These are phyloP conservation scores for Suillus ampliporus DNA, from an alignment of 768 basidiomycete genomes.

Conservation along the genomic window DNA sequence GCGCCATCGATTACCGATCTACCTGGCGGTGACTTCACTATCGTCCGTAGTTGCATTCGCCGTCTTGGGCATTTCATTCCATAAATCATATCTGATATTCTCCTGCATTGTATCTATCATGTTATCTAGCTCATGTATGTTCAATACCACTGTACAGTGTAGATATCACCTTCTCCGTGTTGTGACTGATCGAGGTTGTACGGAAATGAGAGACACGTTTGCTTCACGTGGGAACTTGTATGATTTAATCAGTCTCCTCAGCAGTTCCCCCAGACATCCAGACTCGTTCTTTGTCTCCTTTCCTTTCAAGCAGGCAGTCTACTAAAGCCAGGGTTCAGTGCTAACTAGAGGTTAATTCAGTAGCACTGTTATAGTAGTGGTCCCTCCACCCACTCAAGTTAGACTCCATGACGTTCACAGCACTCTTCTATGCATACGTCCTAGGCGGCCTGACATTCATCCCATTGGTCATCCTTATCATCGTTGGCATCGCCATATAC, in stretches of 20 bases:
- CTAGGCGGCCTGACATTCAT: constrained; percentile 91
- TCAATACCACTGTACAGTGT: background rate
- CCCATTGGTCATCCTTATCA: constrained; percentile 67
- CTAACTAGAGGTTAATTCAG: background rate
- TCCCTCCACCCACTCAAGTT: background rate
- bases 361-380: background rate
- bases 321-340: background rate
- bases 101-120: too few relatives aligned
- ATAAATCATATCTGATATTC: constrained; percentile 1
- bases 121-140: background rate
- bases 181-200: background rate
- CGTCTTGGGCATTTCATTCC: background rate
- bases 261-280: constrained; percentile 1
- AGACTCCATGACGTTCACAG: constrained; percentile 72
- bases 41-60: background rate
- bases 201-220: constrained; percentile 5
- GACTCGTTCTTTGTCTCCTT: background rate
- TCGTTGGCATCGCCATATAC: constrained; percentile 72
- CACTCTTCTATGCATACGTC: constrained; percentile 83
- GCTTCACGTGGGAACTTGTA: constrained; percentile 5
- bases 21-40: background rate
- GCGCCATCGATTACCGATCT: too few relatives aligned
- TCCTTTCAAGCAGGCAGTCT: background rate
- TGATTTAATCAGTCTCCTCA: background rate
- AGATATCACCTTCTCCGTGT: too few relatives aligned